Percentiles rank a stretch among this genome's conserved stretches.
phyloP scores from a whole-genome alignment of 164 flowering plant species.

The Dillenia suffruticosa region DNA sequence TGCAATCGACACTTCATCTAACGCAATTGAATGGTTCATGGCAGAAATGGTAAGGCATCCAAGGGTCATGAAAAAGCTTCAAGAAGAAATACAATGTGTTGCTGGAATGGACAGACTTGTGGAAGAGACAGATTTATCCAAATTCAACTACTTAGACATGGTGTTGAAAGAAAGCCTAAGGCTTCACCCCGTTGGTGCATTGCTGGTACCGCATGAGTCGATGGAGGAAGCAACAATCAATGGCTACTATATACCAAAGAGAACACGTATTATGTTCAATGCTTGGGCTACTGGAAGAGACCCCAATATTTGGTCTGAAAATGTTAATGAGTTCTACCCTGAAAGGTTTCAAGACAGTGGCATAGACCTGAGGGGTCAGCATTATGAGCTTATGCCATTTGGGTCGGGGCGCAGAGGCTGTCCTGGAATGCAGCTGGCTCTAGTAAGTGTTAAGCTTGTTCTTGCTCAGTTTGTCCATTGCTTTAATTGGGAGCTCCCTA shows the following conservation, averaged over 20 bases:
- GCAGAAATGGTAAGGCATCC: conserved; percentile 8
- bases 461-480: not conserved
- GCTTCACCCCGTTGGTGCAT: conserved; percentile 8
- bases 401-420: not conserved
- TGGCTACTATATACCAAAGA: not conserved
- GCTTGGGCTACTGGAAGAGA: not conserved
- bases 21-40: conserved; percentile 18
- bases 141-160: conserved; percentile 7
- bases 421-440: not conserved
- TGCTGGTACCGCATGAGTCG: conserved; percentile 7
- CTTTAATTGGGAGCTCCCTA: conserved; percentile 2
- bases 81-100: not conserved
- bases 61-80: conserved; percentile 4
- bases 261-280: not conserved
- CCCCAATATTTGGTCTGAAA: not conserved
- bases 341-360: conserved; percentile 1
- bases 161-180: conserved; percentile 10
- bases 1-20: conserved; percentile 18
- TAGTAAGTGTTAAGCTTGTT: not conserved
- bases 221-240: conserved; percentile 4
- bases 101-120: conserved; percentile 10
- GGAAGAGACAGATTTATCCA: conserved; percentile 9
- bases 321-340: not conserved
- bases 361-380: not conserved
- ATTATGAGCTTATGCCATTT: conserved; percentile 2